Evolutionary conservation across 2,329 filamentous ascomycete genomes (phyloP), one percentile per base, ranked within the genome.

Genomic region (Xylaria sp.): DNA sequence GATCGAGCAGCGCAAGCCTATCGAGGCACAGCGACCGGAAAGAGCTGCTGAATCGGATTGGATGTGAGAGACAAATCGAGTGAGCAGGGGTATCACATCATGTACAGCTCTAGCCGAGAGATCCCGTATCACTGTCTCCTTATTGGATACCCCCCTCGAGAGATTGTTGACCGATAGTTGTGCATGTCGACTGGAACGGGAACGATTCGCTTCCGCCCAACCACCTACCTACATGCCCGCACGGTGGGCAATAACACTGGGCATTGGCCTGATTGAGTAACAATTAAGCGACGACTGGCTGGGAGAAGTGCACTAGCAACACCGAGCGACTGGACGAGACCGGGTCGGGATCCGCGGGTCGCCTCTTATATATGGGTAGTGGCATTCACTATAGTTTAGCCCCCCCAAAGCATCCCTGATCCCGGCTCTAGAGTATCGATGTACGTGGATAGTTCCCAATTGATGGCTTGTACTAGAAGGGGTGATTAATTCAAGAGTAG

Each of bases 21-120:
- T 86, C 88, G 19, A 86, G 90, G 19, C 89, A 90, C 77, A 90
- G 89, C 72, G 90, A 93, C 78, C 86, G 90, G 71, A 95, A 94
- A 83, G 92, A 94, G 78, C 82, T 95, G 69, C 82, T 95, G 59
- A 91, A 92, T 50, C 85, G 93, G 55, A 94, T 95, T 75, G 92
- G 92, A 54, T 95, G 93, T 78, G 91, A 93, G 78, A 93, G 93
- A 83, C 90, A 88, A 75, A 84, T 88, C 62, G 85, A 88, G 57
- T 84, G 71, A 79, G 48, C 39, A 21, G 17, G 17, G 48, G 21
- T 51, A 51, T 30, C 11, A 30, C 14, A 51, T 30, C 9, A 19
- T 19, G 42, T 8, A n/a, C n/a, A 17, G 17, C 42, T 47, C 42
- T 47, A 19, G n/a, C 42, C 4, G 42, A 50, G 32, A 8, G 45